These are phyloP conservation scores for Nothophaeocryptopus gaeumannii DNA, from an alignment of 2,329 filamentous ascomycete genomes.

Conservation along the genomic window DNA sequence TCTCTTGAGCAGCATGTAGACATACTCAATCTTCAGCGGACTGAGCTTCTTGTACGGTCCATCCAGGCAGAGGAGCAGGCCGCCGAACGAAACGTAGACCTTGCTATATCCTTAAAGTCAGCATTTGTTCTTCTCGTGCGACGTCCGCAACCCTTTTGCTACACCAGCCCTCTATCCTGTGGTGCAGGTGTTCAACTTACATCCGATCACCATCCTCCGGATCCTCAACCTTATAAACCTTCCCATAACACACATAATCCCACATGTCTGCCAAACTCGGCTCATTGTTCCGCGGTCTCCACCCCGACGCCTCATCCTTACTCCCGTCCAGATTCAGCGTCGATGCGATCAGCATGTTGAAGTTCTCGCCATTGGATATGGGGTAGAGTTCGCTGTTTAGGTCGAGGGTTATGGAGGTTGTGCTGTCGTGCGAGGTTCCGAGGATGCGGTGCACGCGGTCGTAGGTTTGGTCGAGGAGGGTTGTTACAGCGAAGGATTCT, in stretches of 20 bases:
- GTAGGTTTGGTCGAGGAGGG: constrained; percentile 82
- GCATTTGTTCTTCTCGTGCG: constrained; percentile 17
- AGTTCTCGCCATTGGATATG: constrained; percentile 66
- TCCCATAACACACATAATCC: constrained; percentile 85
- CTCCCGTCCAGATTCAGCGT: constrained; percentile 82
- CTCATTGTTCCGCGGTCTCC: constrained; percentile 68
- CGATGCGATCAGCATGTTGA: constrained; percentile 79
- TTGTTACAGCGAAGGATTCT: constrained; percentile 29
- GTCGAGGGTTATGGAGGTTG: constrained; percentile 78
- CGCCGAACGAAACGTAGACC: constrained; percentile 90
- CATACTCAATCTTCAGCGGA: constrained; percentile 84
- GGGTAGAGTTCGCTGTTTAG: constrained; percentile 93
- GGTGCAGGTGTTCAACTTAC: no score
- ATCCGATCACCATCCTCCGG: constrained; percentile 73
- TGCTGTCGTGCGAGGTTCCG: constrained; percentile 70
- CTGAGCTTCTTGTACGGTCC: constrained; percentile 96
- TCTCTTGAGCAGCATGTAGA: constrained; percentile 94
- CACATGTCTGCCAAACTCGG: constrained; percentile 70
- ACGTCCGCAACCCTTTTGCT: no score
- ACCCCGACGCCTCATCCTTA: constrained; percentile 55
- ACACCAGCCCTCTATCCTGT: no score
- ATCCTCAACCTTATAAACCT: constrained; percentile 86
- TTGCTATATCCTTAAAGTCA: constrained; percentile 60
- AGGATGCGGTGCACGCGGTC: constrained; percentile 87
- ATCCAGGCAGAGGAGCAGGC: constrained; percentile 82